Evolutionary conservation across 2,329 filamentous ascomycete species (phyloP), one percentile per base, ranked within the genome.

Genomic region (Thyridium curvatum): DNA sequence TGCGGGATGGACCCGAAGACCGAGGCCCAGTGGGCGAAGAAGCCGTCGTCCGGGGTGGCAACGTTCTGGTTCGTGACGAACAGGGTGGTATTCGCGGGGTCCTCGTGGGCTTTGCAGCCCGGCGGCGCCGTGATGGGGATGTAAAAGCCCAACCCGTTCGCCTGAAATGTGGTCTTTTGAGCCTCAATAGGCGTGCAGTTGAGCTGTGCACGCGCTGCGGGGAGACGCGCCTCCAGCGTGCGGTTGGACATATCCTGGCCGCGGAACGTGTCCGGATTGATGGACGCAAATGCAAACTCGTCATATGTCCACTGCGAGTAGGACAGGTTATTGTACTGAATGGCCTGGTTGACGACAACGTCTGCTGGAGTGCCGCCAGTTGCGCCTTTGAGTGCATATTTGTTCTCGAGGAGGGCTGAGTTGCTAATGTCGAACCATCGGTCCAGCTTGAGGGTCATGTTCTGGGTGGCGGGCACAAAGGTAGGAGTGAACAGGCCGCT

Each of bases 251-350:
- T 4, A 26, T 35, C 12, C 12, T 35, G 12, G 12, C 17, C 8
- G 8, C 5, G 9, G 17, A 35, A 26, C 4, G 17, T 14, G 34
- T 13, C n/a, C 8, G 16, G 13, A 8, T 26, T 26, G 9, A 35
- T 35, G 10, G 18, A 9, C 7, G 34, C 34, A 26, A 35, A 35
- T 5, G 34, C 34, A 14, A 35, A 35, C 34, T 35, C 34, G 18
- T 21, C 18, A 17, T 35, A 35, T 4, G 34, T 35, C n/a, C 34
- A 18, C n/a, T 12, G 17, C 5, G 34, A 26, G 34, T 12, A 35
- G 9, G 17, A 7, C 8, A 35, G 34, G 18, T 35, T 35, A 13
- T 35, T 35, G 34, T 26, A 35, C 18, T 35, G 34, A 4, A 35
- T 28, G 4, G 34, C 34, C 34, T 26, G 18, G 34, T 28, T 35